phyloP scores from a whole-genome alignment of 495 filamentous ascomycete species.

The Tuber melanosporum region DNA sequence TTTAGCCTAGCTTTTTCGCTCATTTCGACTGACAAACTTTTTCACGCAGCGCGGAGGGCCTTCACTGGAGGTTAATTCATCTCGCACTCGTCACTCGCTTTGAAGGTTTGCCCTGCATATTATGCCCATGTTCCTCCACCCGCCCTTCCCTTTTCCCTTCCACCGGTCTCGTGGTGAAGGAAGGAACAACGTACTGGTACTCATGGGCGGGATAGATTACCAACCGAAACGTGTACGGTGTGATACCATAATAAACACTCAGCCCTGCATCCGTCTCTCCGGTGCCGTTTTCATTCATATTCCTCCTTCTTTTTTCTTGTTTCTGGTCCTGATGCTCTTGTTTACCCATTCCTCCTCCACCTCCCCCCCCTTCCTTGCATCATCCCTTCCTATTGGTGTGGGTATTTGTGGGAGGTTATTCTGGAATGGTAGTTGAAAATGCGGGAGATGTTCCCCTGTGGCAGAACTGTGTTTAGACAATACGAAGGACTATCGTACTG shows the following conservation, averaged over 20 bases:
- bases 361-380: not conserved
- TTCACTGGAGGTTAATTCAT: not conserved
- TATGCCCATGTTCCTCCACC: not conserved
- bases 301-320: not conserved
- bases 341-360: not conserved
- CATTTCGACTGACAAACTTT: not conserved
- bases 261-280: not conserved
- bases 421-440: slow-evolving; percentile 3
- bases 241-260: not conserved
- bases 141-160: not conserved
- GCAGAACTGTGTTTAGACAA: not conserved
- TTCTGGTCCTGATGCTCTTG: not conserved
- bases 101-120: not conserved
- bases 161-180: not conserved
- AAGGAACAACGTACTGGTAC: not conserved
- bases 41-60: not conserved
- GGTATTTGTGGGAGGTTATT: not conserved
- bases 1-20: not conserved
- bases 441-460: not conserved
- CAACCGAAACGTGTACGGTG: not conserved
- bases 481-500: not conserved
- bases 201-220: not conserved
- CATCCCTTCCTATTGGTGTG: not conserved
- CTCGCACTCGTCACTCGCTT: not conserved
- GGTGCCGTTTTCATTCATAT: not conserved